These are phyloP conservation scores for Thraustotheca clavata DNA, from an alignment of 352 stramenopile genomes.

Conservation along the genomic window DNA sequence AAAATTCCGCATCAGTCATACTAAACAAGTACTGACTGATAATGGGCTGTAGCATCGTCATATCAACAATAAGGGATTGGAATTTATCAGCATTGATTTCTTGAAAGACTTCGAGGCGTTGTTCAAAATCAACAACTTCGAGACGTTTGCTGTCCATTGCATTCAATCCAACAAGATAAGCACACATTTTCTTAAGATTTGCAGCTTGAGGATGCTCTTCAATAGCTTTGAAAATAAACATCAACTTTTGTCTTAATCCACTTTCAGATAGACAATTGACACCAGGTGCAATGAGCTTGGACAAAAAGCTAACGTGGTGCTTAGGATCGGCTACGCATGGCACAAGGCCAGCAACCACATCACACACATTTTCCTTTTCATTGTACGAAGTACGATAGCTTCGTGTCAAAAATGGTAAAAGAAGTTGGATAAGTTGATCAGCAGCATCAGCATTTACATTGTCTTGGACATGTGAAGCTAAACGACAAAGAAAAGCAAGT, in stretches of 20 bases:
- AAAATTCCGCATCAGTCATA: constrained; percentile 80
- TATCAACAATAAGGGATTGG: constrained; percentile 42
- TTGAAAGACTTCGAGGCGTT: constrained; percentile 65
- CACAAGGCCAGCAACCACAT: constrained; percentile 68
- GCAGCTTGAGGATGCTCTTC: constrained; percentile 32
- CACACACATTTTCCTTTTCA: constrained; percentile 76
- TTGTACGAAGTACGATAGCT: constrained; percentile 64
- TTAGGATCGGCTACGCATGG: constrained; percentile 57
- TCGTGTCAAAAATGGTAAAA: constrained; percentile 75
- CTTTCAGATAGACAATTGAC: constrained; percentile 65
- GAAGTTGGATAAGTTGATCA: constrained; percentile 73
- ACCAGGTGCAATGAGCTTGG: constrained; percentile 63
- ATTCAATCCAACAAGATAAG: constrained; percentile 54
- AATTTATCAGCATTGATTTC: constrained; percentile 56
- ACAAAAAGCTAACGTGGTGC: constrained; percentile 66
- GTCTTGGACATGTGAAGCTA: constrained; percentile 48
- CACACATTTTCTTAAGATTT: constrained; percentile 33
- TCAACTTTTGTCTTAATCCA: constrained; percentile 44
- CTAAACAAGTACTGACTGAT: constrained; percentile 67
- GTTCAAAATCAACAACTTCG: constrained; percentile 80
- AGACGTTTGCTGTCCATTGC: constrained; percentile 71
- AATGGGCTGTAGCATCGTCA: constrained; percentile 63
- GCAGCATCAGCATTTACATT: constrained; percentile 37
- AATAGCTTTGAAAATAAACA: constrained; percentile 61
- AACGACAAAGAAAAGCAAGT: constrained; percentile 65